Percentiles rank a stretch among this genome's conserved stretches.
phyloP scores from a whole-genome alignment of 78 protist genomes.

The Salpingoeca rosetta region DNA sequence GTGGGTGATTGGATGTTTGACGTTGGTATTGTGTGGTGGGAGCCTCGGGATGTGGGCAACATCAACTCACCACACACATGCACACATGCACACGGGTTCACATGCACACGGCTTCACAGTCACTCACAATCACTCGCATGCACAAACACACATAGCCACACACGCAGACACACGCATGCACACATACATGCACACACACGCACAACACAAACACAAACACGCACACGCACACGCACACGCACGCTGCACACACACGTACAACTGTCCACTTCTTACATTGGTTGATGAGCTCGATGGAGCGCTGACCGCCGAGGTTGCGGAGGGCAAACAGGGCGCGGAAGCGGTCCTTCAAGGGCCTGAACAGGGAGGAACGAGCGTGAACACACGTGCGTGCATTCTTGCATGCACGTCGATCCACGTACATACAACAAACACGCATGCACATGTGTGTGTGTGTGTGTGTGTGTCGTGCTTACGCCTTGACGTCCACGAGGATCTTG shows the following conservation, averaged over 20 bases:
- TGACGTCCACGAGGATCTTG: slow-evolving; percentile 3
- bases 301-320: neutral
- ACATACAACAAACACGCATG: neutral
- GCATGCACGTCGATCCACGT: neutral
- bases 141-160: neutral
- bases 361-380: neutral
- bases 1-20: no score
- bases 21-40: no score
- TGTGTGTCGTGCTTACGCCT: neutral
- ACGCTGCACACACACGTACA: neutral
- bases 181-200: neutral
- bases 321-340: slow-evolving; percentile 34
- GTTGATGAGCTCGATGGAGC: slow-evolving; percentile 2
- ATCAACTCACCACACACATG: neutral
- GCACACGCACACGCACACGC: neutral
- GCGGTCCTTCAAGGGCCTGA: slow-evolving; percentile 10
- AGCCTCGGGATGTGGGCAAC: neutral
- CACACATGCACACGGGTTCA: neutral
- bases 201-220: neutral
- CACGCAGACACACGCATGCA: neutral
- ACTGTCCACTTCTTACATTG: neutral
- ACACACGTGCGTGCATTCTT: no score
- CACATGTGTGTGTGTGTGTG: neutral
- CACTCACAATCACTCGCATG: no score
- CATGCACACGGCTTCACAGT: no score